Base-by-base conservation (phyloP, 2,329 filamentous ascomycete genomes). In the Aureobasidium sp. region DNA sequence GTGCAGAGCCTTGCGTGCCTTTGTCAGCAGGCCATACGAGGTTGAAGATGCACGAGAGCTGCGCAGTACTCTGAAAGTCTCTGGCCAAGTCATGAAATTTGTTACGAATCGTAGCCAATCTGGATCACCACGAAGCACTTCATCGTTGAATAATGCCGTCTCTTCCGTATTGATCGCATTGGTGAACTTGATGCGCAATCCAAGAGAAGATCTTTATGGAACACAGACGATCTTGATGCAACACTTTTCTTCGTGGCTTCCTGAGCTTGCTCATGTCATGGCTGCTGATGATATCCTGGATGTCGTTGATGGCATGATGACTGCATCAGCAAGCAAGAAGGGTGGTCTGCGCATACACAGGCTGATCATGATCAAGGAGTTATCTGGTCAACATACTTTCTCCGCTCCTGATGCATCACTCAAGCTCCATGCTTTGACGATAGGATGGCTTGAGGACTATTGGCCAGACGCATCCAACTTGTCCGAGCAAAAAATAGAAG, bases 241-340 rank as follows among this genome's bases (percentile, higher is more conserved):
- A 74, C 91, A 97, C 72, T 96, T 97, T 72, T 93, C 97, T 71
- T 89, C 90, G 0, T 99, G 94, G 94, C 79, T 99, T n/a, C 93
- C 94, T 0, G 93, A 97, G 71, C 83, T 99, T 10, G 81, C 85
- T 0, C 85, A 87, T 1, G 80, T 94, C 41, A 81, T 97, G 70
- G 84, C 82, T 3, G 86, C 87, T 0, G 88, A 91, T 68, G 93
- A 97, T 72, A 93, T 97, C 49, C 78, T 97, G 59, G 88, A 96
- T 68, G 88, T 97, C 65, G 91, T 92, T 44, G 90, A 61, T 21
- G 42, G 27, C 2, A 61, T 61, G 49, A 54, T 61, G 59, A 55
- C 34, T 39, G 59, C 59, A 30, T 54, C 59, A 9, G 59, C 32
- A 11, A 29, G 48, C 32, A 61, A 55, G 27, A 61, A 55, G 34